A percentile compares a stretch with the other conserved stretches of the same genome.
Conservation (phyloP, 495 filamentous ascomycete species). For the Penicillium pulvis region DNA sequence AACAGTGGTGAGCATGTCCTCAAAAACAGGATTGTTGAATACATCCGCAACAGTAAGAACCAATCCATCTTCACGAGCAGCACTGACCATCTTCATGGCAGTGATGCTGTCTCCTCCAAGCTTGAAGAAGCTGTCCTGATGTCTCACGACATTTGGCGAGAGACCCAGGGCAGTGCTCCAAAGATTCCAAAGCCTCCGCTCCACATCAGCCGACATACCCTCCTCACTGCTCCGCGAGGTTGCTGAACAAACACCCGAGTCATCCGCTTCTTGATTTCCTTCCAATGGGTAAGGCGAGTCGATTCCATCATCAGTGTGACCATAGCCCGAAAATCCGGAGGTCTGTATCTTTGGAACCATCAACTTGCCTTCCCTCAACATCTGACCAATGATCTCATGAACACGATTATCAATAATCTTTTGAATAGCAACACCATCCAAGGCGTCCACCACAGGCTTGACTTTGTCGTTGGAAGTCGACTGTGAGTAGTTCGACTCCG, state of each 20-base stretch:
- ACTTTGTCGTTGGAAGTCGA: constrained; percentile 15
- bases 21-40: constrained; percentile 49
- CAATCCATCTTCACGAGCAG: constrained; percentile 54
- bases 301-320: constrained; percentile 15
- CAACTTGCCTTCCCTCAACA: constrained; percentile 40
- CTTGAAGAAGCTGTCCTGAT: constrained; percentile 52
- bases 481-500: constrained; percentile 20
- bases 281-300: constrained; percentile 26
- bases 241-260: constrained; percentile 29
- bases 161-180: constrained; percentile 50
- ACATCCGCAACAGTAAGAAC: constrained; percentile 58
- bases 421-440: constrained; percentile 35
- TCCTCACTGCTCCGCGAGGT: constrained; percentile 30
- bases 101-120: constrained; percentile 59
- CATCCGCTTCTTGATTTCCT: constrained; percentile 21
- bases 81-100: constrained; percentile 68
- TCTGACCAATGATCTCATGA: constrained; percentile 40
- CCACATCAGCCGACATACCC: constrained; percentile 29
- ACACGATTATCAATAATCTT: constrained; percentile 45
- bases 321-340: constrained; percentile 20
- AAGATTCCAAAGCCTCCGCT: constrained; percentile 44
- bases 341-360: constrained; percentile 25
- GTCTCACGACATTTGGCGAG: constrained; percentile 38
- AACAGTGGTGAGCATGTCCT: constrained; percentile 46
- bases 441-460: constrained; percentile 11